Conservation (phyloP, 345 rosid species). For the Corymbia maculata region DNA sequence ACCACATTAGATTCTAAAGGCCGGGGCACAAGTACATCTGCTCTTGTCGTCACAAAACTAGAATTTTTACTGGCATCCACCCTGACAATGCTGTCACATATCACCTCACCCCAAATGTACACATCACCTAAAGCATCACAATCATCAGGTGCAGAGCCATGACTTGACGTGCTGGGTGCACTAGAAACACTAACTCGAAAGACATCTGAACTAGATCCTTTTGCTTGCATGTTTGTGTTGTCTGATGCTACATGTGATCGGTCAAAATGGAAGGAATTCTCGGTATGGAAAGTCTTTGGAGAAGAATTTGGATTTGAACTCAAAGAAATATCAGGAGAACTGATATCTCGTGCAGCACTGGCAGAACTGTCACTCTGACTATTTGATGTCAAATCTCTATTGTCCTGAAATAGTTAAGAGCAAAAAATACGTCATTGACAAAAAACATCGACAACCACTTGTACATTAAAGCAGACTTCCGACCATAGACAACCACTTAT, state of each 20-base stretch:
- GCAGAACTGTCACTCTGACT: conserved; percentile 84
- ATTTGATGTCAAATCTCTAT: conserved; percentile 73
- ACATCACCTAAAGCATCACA: conserved; percentile 97
- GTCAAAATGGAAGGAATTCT: conserved; percentile 57
- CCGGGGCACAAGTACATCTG: conserved; percentile 68
- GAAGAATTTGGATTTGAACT: conserved; percentile 36
- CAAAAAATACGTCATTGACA: neutral
- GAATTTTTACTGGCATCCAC: conserved; percentile 51
- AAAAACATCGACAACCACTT: neutral
- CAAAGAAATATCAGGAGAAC: conserved; percentile 53
- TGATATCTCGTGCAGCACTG: conserved; percentile 53
- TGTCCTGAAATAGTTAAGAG: conserved; percentile 47
- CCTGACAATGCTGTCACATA: conserved; percentile 53
- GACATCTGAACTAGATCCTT: conserved; percentile 77
- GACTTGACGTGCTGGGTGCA: conserved; percentile 91
- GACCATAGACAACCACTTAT: neutral
- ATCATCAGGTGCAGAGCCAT: conserved; percentile 94
- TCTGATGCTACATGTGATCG: conserved; percentile 84
- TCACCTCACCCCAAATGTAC: conserved; percentile 92
- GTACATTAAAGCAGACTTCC: neutral
- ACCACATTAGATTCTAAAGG: conserved; percentile 79
- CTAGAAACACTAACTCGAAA: conserved; percentile 97
- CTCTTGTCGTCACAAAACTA: conserved; percentile 41
- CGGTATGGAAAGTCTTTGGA: conserved; percentile 45
- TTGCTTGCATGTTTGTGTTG: conserved; percentile 73